phyloP scores from a whole-genome alignment of 2,329 filamentous ascomycete genomes.

The Gliomastix tumulicola region DNA sequence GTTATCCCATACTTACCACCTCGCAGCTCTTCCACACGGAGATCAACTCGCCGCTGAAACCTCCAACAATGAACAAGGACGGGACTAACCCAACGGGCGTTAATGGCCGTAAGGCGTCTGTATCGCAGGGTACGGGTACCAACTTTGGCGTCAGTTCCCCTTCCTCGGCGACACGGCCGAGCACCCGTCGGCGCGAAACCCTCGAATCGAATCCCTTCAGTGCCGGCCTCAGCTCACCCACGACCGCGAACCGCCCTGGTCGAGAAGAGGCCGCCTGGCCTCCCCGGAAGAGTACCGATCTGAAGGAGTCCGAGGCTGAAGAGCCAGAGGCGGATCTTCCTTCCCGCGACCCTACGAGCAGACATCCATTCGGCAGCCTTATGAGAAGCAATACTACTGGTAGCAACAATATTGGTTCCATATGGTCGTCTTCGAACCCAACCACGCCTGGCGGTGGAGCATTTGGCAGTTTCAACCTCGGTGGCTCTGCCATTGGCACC shows the following conservation, averaged over 20 bases:
- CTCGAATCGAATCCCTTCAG: conserved; percentile 58
- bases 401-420: conserved; percentile 34
- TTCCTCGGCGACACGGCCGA: conserved; percentile 62
- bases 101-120: conserved; percentile 72
- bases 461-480: conserved; percentile 84
- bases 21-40: conserved; percentile 70
- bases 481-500: conserved; percentile 52
- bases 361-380: conserved; percentile 32
- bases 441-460: conserved; percentile 63
- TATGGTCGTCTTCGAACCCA: conserved; percentile 41
- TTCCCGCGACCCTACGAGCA: background rate
- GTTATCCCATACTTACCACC: conserved; percentile 1
- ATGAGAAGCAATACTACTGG: conserved; percentile 48
- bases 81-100: conserved; percentile 44
- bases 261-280: conserved; percentile 59
- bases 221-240: conserved; percentile 52
- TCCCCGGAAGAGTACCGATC: conserved; percentile 43
- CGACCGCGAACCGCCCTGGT: conserved; percentile 47
- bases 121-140: conserved; percentile 62
- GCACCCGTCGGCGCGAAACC: conserved; percentile 77
- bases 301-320: conserved; percentile 48
- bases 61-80: conserved; percentile 67
- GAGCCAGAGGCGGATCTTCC: conserved; percentile 36
- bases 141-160: conserved; percentile 69
- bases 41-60: conserved; percentile 91